Evolutionary conservation across 1,284 basidiomycete genomes (phyloP).

Genomic region (Leccinum griseonigrum): DNA sequence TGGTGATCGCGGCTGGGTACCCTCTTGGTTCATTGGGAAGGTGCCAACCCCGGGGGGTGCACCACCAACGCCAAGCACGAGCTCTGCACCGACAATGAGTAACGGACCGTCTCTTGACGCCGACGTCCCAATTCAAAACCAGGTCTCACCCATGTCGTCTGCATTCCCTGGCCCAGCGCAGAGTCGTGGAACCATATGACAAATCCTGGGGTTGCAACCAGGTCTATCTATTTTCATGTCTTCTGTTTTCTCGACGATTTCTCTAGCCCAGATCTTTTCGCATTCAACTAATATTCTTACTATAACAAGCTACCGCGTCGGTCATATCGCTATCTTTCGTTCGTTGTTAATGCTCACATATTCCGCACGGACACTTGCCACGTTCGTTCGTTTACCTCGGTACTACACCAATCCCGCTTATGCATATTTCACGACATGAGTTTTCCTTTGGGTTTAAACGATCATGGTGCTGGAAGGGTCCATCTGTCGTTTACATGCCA

Average conservation of each 20-base stretch:
- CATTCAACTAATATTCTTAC: conserved; percentile 21
- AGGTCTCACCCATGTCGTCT: conserved; percentile 73
- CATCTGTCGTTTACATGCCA: conserved; percentile 16
- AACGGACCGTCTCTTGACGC: conserved; percentile 31
- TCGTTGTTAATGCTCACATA: conserved; percentile 30
- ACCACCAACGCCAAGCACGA: conserved; percentile 59
- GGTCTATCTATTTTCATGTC: conserved; percentile 26
- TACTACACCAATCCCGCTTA: conserved; percentile 16
- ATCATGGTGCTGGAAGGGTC: conserved; percentile 9
- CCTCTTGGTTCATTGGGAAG: conserved; percentile 80
- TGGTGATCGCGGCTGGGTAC: conserved; percentile 91
- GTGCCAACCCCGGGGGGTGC: conserved; percentile 49
- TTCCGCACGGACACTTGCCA: conserved; percentile 14
- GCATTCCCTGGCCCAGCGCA: conserved; percentile 53
- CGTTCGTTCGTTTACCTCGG: conserved; percentile 7
- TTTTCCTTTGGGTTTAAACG: conserved; percentile 17
- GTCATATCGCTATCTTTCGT: conserved; percentile 24
- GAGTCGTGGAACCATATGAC: conserved; percentile 21
- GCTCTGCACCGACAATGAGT: conserved; percentile 32
- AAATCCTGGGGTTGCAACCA: conserved; percentile 8
- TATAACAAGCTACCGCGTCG: conserved; percentile 16
- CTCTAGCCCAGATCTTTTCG: conserved; percentile 19
- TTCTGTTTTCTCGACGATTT: conserved; percentile 12
- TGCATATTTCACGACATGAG: conserved; percentile 13
- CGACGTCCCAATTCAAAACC: conserved; percentile 46